phyloP scores from a whole-genome alignment of 1,284 basidiomycete species.

The Wolfiporia cocos region DNA sequence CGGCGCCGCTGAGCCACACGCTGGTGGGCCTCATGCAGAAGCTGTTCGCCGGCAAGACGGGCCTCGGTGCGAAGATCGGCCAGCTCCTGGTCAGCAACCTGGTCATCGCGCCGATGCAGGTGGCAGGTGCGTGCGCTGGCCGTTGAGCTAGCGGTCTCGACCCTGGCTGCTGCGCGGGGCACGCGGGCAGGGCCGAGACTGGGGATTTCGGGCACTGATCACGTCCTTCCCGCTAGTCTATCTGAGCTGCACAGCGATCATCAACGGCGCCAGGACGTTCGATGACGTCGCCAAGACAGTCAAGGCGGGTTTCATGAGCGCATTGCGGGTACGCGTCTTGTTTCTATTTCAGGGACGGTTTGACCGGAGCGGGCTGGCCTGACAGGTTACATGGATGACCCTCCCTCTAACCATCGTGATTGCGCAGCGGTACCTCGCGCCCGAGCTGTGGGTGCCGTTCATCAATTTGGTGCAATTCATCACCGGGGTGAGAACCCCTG shows the following conservation, averaged over 20 bases:
- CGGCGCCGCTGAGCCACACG: slow-evolving; percentile 78
- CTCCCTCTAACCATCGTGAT: slow-evolving; percentile 66
- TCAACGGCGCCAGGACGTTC: slow-evolving; percentile 71
- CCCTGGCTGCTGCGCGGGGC: too few species aligned
- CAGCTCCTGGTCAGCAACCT: slow-evolving; percentile 80
- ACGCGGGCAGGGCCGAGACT: too few species aligned
- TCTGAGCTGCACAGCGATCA: slow-evolving; percentile 77
- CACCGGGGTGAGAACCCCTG: slow-evolving; percentile 44
- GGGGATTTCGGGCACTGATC: not conserved
- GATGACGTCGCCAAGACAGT: slow-evolving; percentile 68
- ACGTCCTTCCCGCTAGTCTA: slow-evolving; percentile 32
- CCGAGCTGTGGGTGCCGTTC: slow-evolving; percentile 75
- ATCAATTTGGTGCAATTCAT: slow-evolving; percentile 66
- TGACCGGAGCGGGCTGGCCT: too few species aligned
- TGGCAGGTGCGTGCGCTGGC: slow-evolving; percentile 43
- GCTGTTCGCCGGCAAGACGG: slow-evolving; percentile 73
- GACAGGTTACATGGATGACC: slow-evolving; percentile 65
- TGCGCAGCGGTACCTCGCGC: slow-evolving; percentile 71
- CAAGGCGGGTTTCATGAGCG: slow-evolving; percentile 68
- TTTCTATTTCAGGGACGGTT: too few species aligned
- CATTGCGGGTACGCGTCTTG: slow-evolving; percentile 54
- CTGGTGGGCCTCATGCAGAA: slow-evolving; percentile 70
- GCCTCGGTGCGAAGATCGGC: slow-evolving; percentile 57
- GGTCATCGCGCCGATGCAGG: slow-evolving; percentile 74
- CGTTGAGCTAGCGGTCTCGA: not conserved